A percentile compares a stretch with the other conserved stretches of the same genome.
Evolutionary conservation across 441 rosid species (phyloP).

Genomic region (Pelargonium citronellum): DNA sequence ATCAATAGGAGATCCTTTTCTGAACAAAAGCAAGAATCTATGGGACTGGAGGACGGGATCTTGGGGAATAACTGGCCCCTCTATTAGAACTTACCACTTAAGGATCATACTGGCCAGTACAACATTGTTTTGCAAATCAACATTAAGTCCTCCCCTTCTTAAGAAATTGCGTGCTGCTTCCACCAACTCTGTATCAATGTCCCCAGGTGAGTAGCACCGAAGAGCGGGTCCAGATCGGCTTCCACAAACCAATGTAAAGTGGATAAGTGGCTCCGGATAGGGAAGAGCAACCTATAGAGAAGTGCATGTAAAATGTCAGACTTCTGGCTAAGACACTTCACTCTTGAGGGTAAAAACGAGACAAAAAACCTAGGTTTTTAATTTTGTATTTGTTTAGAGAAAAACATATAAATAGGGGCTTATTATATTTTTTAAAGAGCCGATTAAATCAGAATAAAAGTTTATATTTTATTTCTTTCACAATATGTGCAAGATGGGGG

Average conservation of each 20-base stretch:
- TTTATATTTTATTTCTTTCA: no score
- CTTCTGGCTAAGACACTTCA: neutral
- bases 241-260: conserved; percentile 74
- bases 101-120: conserved; percentile 57
- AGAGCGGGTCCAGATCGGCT: conserved; percentile 78
- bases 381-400: no score
- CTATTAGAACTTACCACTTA: conserved; percentile 44
- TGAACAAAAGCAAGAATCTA: neutral
- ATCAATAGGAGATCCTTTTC: no score
- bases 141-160: conserved; percentile 59
- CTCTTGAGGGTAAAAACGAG: neutral
- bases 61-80: neutral
- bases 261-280: conserved; percentile 51
- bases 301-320: neutral
- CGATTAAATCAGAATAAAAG: neutral
- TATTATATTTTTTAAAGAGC: no score
- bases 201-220: conserved; percentile 57
- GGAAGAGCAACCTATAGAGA: conserved; percentile 50
- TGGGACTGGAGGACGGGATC: neutral
- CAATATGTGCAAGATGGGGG: neutral
- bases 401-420: neutral
- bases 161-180: conserved; percentile 62
- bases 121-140: conserved; percentile 47
- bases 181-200: conserved; percentile 70
- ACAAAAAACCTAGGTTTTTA: neutral